Base-by-base conservation (phyloP, 192 early-diverging fungal genomes). In the Gigaspora rosea region DNA sequence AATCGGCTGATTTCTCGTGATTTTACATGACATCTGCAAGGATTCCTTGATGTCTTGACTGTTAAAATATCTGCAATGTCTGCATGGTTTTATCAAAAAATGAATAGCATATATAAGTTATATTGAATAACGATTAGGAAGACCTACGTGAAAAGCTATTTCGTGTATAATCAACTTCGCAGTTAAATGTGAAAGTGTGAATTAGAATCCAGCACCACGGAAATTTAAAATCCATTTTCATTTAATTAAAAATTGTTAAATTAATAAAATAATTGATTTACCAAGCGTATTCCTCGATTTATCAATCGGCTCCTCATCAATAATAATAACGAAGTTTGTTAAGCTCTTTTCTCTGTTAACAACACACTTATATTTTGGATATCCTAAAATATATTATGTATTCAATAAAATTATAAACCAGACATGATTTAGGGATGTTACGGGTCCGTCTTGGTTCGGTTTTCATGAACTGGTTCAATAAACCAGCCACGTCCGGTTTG, bases 181-280 rank as follows among this genome's bases (percentile, higher is more conserved):
- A 88, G 27, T 92, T 84, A 27, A 96, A 84, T 8, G 84, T 90
- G 63, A 71, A 76, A 22, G 88, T 87, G 70, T 94, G 75, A 69
- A 98, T 87, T 6, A 94, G 80, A 16, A 94, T 81, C 1, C 95
- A 95, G 78, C 94, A 96, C 91, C 94, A 98, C 8, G 90, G 90
- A 81, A 93, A 91, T 18, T 88, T 93, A 79, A n/a, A 18, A 22
- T 51, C 35, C 4, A 36, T 22, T 18, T 64, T 16, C 16, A 35
- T 3, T 64, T 6, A 46, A 15, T 13, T 7, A 68, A 48, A 35
- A 15, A 6, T 41, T 8, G 16, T 35, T 22, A 49, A 18, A 77
- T 61, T 20, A 15, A 63, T 41, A 69, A 35, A 59, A n/a, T n/a
- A 50, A 16, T 35, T 64, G 13, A 16, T 32, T 16, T 64, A 64